phyloP scores from a whole-genome alignment of 805 yeast genomes.

The Wilhelminamyces savonicus region DNA sequence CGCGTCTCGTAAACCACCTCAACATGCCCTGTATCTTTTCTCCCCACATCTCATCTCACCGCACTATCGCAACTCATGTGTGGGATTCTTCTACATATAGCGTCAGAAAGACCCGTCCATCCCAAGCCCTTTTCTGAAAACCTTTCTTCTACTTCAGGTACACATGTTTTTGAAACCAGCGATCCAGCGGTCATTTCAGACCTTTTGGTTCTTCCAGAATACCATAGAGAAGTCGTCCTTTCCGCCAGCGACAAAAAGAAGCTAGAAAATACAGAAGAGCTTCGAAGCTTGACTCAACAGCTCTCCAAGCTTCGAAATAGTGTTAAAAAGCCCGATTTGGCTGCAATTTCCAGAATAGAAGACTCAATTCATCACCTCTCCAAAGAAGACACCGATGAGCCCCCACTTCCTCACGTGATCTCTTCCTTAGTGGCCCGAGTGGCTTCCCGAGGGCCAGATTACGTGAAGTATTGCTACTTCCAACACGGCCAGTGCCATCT shows the following conservation, averaged over 20 bases:
- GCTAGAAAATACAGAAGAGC: slow-evolving; percentile 16
- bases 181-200: too few relatives aligned
- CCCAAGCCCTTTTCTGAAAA: too few relatives aligned
- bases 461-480: slow-evolving; percentile 14
- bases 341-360: slow-evolving; percentile 5
- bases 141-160: too few relatives aligned
- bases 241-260: slow-evolving; percentile 27
- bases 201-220: too few relatives aligned
- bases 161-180: too few relatives aligned
- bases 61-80: too few relatives aligned
- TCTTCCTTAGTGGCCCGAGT: slow-evolving; percentile 18
- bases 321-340: slow-evolving; percentile 14
- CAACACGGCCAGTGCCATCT: slow-evolving; percentile 4
- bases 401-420: slow-evolving; percentile 16
- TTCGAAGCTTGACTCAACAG: slow-evolving; percentile 20
- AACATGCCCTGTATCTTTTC: too few relatives aligned
- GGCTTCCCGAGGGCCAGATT: slow-evolving; percentile 63
- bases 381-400: slow-evolving; percentile 1
- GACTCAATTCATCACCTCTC: slow-evolving; percentile 8
- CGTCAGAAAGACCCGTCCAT: too few relatives aligned
- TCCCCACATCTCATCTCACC: too few relatives aligned
- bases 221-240: too few relatives aligned
- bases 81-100: too few relatives aligned
- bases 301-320: slow-evolving; percentile 21
- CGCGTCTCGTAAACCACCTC: too few relatives aligned